Evolutionary conservation across 306 rosid species (phyloP), one percentile per base, ranked within the genome.

Genomic region (Quercus bicolor): DNA sequence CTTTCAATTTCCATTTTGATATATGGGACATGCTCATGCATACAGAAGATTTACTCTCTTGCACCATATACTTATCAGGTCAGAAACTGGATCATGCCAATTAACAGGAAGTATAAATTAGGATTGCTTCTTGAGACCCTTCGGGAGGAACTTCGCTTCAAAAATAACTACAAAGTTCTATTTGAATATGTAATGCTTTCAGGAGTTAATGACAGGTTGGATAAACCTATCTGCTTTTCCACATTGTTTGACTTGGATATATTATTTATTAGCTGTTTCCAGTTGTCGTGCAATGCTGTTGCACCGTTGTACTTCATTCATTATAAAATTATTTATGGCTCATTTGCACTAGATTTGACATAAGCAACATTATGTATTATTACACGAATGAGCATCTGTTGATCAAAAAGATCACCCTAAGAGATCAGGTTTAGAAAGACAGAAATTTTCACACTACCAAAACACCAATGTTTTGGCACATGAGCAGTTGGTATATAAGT

Each of bases 51-150:
- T 78, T 29, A 76, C 78, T 37, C 31, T 43, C 79, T 79, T 70
- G 14, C 31, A 73, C 75, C 60, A 6, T 57, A 74, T 78, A 75
- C 75, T 34, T 86, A 75, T 75, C 89, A 94, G 95, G 93, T 94
- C 31, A 92, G 98, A 83, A 94, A 89, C 86, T 91, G 98, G 97
- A 94, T 92, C 75, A 94, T 94, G 97, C 98, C 97, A 74, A 92
- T 94, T 61, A 94, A 94, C 89, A 85, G 95, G 43, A 94, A 94
- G 73, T 91, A 92, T 73, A 90, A 94, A 62, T 84, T 94, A 77
- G 85, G 82, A 33, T 34, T 92, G 86, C 94, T 92, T 87, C 97
- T 92, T 80, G 89, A 84, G 77, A 88, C 97, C 71, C 90, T 92
- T 43, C 78, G 84, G 57, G 94, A 92, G 87, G 97, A 92, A 78